These are phyloP conservation scores for Eimeria acervulina DNA, from an alignment of 169 alveolate genomes.

Conservation along the genomic window DNA sequence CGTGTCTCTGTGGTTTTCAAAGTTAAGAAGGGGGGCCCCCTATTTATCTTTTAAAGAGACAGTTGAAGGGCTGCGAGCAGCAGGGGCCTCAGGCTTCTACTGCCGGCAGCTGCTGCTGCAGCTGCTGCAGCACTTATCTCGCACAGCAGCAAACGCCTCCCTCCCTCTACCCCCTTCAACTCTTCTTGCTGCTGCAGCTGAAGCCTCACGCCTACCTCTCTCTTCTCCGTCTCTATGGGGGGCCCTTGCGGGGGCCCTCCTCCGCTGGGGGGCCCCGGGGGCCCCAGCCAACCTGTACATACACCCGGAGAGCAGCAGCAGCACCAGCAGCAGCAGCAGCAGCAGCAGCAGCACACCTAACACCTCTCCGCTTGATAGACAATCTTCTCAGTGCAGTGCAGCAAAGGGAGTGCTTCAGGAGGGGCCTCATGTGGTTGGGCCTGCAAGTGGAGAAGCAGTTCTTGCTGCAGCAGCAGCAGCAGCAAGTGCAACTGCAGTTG, in stretches of 20 bases:
- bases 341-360: too few species aligned
- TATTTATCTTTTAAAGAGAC: background rate
- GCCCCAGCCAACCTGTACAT: too few species aligned
- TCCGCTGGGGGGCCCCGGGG: too few species aligned
- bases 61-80: background rate
- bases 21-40: background rate
- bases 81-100: background rate
- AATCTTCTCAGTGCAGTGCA: too few species aligned
- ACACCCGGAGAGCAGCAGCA: too few species aligned
- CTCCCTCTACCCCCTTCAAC: background rate
- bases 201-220: constrained; percentile 9
- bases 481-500: background rate
- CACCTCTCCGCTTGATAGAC: too few species aligned
- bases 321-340: too few species aligned
- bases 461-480: too few species aligned
- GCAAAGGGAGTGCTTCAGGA: too few species aligned
- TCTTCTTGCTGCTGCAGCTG: background rate
- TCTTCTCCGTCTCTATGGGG: background rate
- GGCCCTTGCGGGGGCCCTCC: background rate
- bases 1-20: background rate
- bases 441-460: too few species aligned
- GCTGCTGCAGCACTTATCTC: background rate
- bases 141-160: background rate
- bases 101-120: constrained; percentile 52
- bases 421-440: too few species aligned